Evolutionary conservation across 345 rosid species (phyloP).

Genomic region (Syzygium aqueum): DNA sequence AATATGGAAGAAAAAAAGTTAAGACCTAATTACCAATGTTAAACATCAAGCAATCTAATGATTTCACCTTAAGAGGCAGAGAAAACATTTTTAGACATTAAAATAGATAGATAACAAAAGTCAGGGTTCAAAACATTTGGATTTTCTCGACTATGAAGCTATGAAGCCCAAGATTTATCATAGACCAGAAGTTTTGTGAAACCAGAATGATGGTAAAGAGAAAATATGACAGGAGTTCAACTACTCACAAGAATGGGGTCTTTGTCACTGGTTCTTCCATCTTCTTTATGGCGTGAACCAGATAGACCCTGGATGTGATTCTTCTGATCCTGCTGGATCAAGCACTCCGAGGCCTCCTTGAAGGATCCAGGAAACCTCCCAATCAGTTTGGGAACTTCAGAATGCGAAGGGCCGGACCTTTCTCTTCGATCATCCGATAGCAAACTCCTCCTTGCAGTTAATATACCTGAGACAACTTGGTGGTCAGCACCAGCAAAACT

Average conservation of each 20-base stretch:
- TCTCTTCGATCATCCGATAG: constrained; percentile 49
- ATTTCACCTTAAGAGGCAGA: neutral
- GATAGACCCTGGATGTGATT: constrained; percentile 29
- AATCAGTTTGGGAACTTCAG: constrained; percentile 55
- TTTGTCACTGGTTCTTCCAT: constrained; percentile 50
- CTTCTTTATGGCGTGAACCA: constrained; percentile 39
- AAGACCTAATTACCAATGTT: neutral
- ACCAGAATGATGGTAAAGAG: neutral
- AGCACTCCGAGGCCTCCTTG: constrained; percentile 70
- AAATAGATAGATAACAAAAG: neutral
- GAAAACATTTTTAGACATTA: neutral
- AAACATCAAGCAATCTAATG: neutral
- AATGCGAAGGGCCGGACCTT: constrained; percentile 30
- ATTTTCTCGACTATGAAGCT: neutral
- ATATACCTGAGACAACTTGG: constrained; percentile 45
- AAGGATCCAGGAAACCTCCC: constrained; percentile 85
- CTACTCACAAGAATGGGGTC: constrained; percentile 73
- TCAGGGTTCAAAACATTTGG: neutral
- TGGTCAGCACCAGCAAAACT: constrained; percentile 44
- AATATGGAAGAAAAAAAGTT: neutral
- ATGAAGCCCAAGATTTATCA: neutral
- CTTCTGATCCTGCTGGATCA: constrained; percentile 43
- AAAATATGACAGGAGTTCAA: neutral
- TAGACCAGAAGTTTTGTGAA: neutral
- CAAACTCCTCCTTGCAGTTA: constrained; percentile 49